Evolutionary conservation across 352 stramenopile genomes (phyloP), one percentile per base, ranked within the genome.

Genomic region (Phytopythium vexans): DNA sequence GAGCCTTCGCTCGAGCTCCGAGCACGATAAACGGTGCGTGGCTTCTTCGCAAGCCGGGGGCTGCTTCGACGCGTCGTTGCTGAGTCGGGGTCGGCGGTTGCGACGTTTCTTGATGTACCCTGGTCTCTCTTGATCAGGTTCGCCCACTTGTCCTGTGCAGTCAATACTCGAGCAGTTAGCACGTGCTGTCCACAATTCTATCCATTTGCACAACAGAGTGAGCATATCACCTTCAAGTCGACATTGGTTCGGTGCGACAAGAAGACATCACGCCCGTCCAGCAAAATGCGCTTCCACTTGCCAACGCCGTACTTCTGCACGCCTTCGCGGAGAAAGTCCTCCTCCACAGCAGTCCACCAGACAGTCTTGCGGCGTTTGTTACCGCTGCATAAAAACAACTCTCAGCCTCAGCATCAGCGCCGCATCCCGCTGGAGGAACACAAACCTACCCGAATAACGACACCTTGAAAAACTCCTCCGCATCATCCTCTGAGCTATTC

Each of bases 221-320:
- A 42, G 21, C 40, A n/a, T 46, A 41, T 46, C 34, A 87, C 76
- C 72, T 89, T 89, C 21, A 89, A 60, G 51, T 89, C 76, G 10
- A 83, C 64, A 35, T 88, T 86, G 0, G 72, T 89, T 33, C 79
- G 64, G 39, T 78, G 72, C 1, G 2, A 36, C 7, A 58, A 60
- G 56, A 89, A 89, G 2, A 88, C 57, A 5, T 36, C 45, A 1
- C 48, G 16, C 0, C 79, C 74, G 6, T 74, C 56, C 1, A 57
- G n/a, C 0, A 86, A 54, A 38, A 89, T 86, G 27, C 58, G 38
- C 40, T 61, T 66, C 78, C 78, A 89, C 7, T 69, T 68, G 11
- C 75, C 78, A 12, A 60, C 14, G 3, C 76, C 76, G 38, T 65
- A 56, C 41, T 58, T 67, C 36, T 51, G 53, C n/a, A 89, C 74